Percentiles rank a stretch among this genome's conserved stretches.
phyloP scores from a whole-genome alignment of 495 filamentous ascomycete species.

The Neurospora pannonica region DNA sequence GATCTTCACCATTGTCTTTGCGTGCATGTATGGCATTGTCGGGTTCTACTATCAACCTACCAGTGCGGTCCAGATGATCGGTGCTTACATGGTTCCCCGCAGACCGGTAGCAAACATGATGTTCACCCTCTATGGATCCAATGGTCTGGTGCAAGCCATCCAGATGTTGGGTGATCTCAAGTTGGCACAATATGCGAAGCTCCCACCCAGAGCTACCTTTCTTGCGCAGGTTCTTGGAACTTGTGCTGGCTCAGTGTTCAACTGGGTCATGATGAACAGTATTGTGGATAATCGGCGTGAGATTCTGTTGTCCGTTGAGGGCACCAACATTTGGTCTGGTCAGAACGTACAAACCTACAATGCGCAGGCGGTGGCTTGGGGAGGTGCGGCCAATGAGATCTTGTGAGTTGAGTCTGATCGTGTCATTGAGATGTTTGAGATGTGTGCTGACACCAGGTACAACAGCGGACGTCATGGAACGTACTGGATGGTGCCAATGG shows the following conservation, averaged over 20 bases:
- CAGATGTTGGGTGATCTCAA: slow-evolving; percentile 30
- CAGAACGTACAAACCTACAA: slow-evolving; percentile 28
- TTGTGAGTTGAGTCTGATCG: neutral
- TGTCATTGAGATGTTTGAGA: neutral
- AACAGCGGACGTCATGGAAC: neutral
- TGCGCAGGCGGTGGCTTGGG: slow-evolving; percentile 25
- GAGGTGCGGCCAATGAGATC: slow-evolving; percentile 18
- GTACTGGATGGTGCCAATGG: slow-evolving; percentile 3
- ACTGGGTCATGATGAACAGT: slow-evolving; percentile 29
- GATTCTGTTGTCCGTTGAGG: slow-evolving; percentile 18
- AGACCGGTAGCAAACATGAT: slow-evolving; percentile 27
- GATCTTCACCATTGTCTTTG: slow-evolving; percentile 23
- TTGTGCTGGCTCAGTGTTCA: slow-evolving; percentile 24
- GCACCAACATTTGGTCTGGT: slow-evolving; percentile 30
- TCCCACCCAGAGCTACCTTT: slow-evolving; percentile 32
- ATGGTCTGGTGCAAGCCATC: slow-evolving; percentile 16
- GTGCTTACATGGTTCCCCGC: slow-evolving; percentile 18
- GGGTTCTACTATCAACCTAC: slow-evolving; percentile 27
- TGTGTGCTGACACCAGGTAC: neutral
- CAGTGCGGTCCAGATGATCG: slow-evolving; percentile 25
- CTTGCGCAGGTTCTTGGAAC: slow-evolving; percentile 26
- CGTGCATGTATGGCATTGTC: slow-evolving; percentile 24
- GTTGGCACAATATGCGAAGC: slow-evolving; percentile 30
- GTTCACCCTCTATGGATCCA: slow-evolving; percentile 22
- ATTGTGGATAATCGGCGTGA: slow-evolving; percentile 22